Base-by-base conservation (phyloP, 2,329 filamentous ascomycete species). In the Colletotrichum limetticola region DNA sequence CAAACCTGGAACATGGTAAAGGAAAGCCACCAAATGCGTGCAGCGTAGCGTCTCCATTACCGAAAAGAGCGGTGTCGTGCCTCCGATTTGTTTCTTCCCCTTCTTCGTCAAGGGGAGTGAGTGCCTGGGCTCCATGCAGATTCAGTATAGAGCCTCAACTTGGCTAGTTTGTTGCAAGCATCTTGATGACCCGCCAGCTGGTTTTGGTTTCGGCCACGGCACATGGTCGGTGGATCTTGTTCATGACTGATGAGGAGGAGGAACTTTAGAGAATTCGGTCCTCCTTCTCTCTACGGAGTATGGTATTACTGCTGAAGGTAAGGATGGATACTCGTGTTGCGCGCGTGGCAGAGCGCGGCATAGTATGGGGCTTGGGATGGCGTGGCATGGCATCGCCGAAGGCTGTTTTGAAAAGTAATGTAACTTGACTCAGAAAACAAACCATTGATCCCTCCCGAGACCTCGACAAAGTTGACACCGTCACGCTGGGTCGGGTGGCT, bases 141-240 rank as follows among this genome's bases (percentile, higher is more conserved):
- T 37, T 69, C 62, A 32, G 42, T 37, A 66, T 55, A 32, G 55
- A 67, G 46, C 49, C 64, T 46, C 63, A 71, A 55, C 30, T 42
- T 9, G 32, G 14, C 60, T 19, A 49, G 64, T 24, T 16, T 62
- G 9, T 26, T 60, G 66, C 70, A 72, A 70, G 60, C 70, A 70
- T 65, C 22, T 60, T 58, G 66, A 64, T 49, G 61, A 70, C 66
- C 66, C 66, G 55, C 70, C 66, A 55, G 66, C 22, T 57, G 66
- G 70, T 49, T 69, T 64, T 72, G 70, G 70, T 69, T 72, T 72
- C 70, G 66, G 60, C n/a, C 70, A 64, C 66, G 70, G 59, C 66
- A 60, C 59, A 72, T 72, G 65, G 66, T n/a, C 59, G n/a, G 70
- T 72, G 70, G 66, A 64, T 69, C 66, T 61, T 65, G 66, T 59